These are phyloP conservation scores for Globisporangium acanthophoron DNA, from an alignment of 352 stramenopile genomes.

Conservation along the genomic window DNA sequence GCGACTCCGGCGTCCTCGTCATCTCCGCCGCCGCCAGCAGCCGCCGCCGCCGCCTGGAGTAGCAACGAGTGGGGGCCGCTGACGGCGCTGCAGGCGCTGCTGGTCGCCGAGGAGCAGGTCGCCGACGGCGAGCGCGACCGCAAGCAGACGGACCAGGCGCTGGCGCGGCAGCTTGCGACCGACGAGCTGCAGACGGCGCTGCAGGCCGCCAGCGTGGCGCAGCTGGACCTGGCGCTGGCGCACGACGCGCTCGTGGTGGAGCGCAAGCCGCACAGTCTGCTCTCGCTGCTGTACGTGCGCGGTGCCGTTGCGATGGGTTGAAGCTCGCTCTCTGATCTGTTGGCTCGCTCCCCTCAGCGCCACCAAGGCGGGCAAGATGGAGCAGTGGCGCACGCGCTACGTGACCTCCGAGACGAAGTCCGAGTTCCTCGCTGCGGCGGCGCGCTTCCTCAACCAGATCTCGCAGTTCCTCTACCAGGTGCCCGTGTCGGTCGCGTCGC, in stretches of 20 bases:
- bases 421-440: conserved; percentile 18
- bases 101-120: conserved; percentile 30
- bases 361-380: conserved; percentile 52
- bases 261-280: conserved; percentile 37
- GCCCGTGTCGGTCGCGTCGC: conserved; percentile 36
- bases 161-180: conserved; percentile 31
- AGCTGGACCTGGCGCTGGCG: conserved; percentile 52
- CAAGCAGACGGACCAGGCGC: conserved; percentile 39
- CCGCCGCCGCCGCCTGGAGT: neutral
- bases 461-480: conserved; percentile 48
- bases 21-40: neutral
- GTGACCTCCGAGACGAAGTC: conserved; percentile 13
- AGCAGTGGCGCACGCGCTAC: conserved; percentile 26
- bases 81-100: conserved; percentile 34
- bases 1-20: neutral
- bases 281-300: conserved; percentile 38
- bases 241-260: conserved; percentile 47
- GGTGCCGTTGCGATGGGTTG: neutral
- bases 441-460: conserved; percentile 34
- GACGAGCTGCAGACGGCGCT: conserved; percentile 49
- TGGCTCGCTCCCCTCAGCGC: conserved; percentile 18
- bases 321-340: neutral
- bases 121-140: conserved; percentile 32
- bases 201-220: conserved; percentile 38
- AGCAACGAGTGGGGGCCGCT: conserved; percentile 41